Conservation (phyloP, 371 early-diverging fungal genomes). For the Caulochytrium protostelioides region DNA sequence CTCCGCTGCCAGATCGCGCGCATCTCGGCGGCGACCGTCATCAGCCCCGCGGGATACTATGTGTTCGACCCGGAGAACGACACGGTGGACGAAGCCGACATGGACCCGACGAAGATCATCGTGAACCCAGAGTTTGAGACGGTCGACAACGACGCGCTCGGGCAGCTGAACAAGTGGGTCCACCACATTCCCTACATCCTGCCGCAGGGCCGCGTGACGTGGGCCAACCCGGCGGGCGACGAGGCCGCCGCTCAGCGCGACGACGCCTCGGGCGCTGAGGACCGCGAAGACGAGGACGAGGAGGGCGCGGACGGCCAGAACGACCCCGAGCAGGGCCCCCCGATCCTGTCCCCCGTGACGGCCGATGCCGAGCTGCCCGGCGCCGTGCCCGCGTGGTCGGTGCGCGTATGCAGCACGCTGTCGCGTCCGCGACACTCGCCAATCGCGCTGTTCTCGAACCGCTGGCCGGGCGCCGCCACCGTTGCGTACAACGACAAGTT, state of each 20-base stretch:
- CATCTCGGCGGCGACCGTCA: slow-evolving; percentile 25
- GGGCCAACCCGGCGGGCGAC: slow-evolving; percentile 18
- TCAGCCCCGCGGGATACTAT: slow-evolving; percentile 30
- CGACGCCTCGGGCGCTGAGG: slow-evolving; percentile 7
- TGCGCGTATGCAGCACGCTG: slow-evolving; percentile 14
- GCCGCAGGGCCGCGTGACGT: slow-evolving; percentile 26
- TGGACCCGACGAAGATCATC: slow-evolving; percentile 14
- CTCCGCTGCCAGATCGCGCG: slow-evolving; percentile 33
- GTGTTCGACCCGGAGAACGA: slow-evolving; percentile 25
- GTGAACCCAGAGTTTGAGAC: slow-evolving; percentile 29
- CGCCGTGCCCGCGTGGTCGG: slow-evolving; percentile 19
- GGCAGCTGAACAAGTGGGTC: slow-evolving; percentile 22
- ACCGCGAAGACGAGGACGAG: slow-evolving; percentile 12
- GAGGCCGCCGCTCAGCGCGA: slow-evolving; percentile 1
- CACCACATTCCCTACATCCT: slow-evolving; percentile 32
- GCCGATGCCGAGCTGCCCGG: slow-evolving; percentile 20
- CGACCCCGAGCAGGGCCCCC: slow-evolving; percentile 27
- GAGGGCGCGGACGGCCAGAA: slow-evolving; percentile 5
- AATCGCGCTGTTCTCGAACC: slow-evolving; percentile 14
- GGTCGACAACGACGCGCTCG: slow-evolving; percentile 14
- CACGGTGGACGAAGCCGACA: slow-evolving; percentile 14
- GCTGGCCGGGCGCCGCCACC: slow-evolving; percentile 31
- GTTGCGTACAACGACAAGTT: slow-evolving; percentile 32
- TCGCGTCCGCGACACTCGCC: slow-evolving; percentile 20
- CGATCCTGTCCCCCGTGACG: slow-evolving; percentile 13